Evolutionary conservation across 2,329 filamentous ascomycete genomes (phyloP), one percentile per base, ranked within the genome.

Genomic region (Sclerotinia borealis): DNA sequence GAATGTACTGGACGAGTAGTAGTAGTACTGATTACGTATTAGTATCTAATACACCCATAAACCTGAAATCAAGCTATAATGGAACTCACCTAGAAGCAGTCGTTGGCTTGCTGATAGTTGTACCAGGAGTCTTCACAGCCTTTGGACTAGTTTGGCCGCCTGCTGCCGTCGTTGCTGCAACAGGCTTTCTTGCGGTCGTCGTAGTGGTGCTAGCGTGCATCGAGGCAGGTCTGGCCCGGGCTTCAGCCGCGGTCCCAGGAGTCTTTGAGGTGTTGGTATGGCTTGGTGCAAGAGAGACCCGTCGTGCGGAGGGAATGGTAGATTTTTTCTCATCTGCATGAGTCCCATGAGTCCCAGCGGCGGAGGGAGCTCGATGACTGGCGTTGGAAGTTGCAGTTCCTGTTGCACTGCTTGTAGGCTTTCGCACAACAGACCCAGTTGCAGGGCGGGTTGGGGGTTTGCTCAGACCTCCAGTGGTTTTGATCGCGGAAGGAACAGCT

Each of bases 111-210:
- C 74, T 71, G 27, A 75, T 67, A 22, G 56, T 49, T 11, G 78
- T 73, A n/a, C 76, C 69, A 11, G 78, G 70, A 37, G 80, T 74
- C 55, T 76, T 74, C 9, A 72, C 65, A 52, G 73, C 65, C 22
- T 78, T 75, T 43, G 77, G 74, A 29, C 75, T 73, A 27, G 76
- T 65, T 15, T 71, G 69, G 51, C 67, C 70, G n/a, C n/a, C n/a
- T n/a, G 52, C 25, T 39, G 50, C 9, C 37, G 60, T 25, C 4
- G 29, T 5, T 22, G 56, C 7, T 22, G 68, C 68, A 25, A 70
- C 65, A 47, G 72, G 70, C 50, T 72, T 74, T 48, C 73, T 70
- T 50, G 74, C 69, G 13, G 77, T 71, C 50, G 76, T 67, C 19
- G 68, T 65, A 17, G 67, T 64, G 13, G 68, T n/a, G 15, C 37